Conservation (phyloP, 1,284 basidiomycete species). For the Puccinia hordei region DNA sequence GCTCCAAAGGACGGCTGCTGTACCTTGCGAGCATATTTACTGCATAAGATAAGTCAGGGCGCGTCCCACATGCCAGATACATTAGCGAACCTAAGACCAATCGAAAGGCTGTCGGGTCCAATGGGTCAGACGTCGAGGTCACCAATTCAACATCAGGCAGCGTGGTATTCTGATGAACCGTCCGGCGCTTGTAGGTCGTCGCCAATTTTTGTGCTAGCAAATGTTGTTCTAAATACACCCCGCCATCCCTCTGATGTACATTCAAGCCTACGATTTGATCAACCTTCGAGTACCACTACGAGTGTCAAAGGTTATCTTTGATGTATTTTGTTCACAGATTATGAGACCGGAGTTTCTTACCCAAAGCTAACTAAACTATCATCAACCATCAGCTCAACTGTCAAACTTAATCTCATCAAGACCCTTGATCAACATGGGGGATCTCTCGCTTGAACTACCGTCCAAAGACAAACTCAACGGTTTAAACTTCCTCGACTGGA, state of each 20-base stretch:
- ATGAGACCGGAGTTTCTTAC: no score
- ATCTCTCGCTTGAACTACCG: no score
- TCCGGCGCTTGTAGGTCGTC: background rate
- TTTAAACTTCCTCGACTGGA: no score
- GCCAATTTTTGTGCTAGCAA: background rate
- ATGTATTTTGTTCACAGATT: no score
- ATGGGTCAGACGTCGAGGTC: background rate
- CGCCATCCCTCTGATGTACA: background rate
- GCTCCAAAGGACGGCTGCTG: no score
- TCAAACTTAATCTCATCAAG: no score
- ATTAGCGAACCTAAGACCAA: background rate
- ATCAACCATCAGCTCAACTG: no score
- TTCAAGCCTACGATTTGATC: conserved; percentile 15
- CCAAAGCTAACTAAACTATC: no score
- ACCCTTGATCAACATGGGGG: no score
- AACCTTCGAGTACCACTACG: background rate
- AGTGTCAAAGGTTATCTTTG: no score
- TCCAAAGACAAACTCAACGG: no score
- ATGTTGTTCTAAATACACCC: background rate
- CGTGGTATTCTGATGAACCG: background rate
- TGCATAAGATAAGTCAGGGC: background rate
- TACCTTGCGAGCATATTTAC: conserved; percentile 8
- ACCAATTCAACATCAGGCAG: background rate
- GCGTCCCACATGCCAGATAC: conserved; percentile 3
- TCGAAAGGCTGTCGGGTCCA: background rate